Evolutionary conservation across 2,329 filamentous ascomycete genomes (phyloP).

Genomic region (Endothia cerciana): DNA sequence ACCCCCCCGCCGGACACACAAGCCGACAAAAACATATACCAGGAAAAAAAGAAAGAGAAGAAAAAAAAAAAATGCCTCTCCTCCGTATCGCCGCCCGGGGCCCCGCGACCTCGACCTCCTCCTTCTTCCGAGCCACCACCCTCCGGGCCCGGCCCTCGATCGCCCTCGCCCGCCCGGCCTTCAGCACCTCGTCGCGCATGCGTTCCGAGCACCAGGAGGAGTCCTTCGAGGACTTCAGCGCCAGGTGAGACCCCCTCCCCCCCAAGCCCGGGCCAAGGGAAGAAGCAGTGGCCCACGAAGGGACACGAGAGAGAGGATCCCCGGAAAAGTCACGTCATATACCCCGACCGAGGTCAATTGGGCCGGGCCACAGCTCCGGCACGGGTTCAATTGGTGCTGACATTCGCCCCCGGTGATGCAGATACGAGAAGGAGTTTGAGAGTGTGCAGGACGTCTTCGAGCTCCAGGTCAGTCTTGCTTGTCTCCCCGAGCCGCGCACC

Average conservation of each 20-base stretch:
- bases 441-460: slow-evolving; percentile 98
- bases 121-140: slow-evolving; percentile 66
- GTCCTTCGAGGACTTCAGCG: slow-evolving; percentile 98
- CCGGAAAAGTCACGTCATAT: slow-evolving; percentile 22
- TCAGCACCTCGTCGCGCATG: slow-evolving; percentile 65
- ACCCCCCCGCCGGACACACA: slow-evolving; percentile 63
- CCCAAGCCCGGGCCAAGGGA: neutral
- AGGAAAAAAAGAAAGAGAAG: neutral
- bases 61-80: slow-evolving; percentile 40
- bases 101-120: slow-evolving; percentile 54
- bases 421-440: slow-evolving; percentile 99
- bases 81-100: slow-evolving; percentile 74
- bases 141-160: slow-evolving; percentile 47
- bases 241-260: slow-evolving; percentile 69
- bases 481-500: slow-evolving; percentile 9
- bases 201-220: slow-evolving; percentile 79
- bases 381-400: slow-evolving; percentile 44
- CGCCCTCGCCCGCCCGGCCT: slow-evolving; percentile 55
- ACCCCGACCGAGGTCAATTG: slow-evolving; percentile 25
- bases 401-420: slow-evolving; percentile 46
- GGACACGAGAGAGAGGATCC: neutral
- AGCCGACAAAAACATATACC: slow-evolving; percentile 31
- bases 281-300: neutral
- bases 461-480: slow-evolving; percentile 77
- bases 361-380: slow-evolving; percentile 18